phyloP scores from a whole-genome alignment of 192 early-diverging fungal species.

The Obelidium mucronatum region DNA sequence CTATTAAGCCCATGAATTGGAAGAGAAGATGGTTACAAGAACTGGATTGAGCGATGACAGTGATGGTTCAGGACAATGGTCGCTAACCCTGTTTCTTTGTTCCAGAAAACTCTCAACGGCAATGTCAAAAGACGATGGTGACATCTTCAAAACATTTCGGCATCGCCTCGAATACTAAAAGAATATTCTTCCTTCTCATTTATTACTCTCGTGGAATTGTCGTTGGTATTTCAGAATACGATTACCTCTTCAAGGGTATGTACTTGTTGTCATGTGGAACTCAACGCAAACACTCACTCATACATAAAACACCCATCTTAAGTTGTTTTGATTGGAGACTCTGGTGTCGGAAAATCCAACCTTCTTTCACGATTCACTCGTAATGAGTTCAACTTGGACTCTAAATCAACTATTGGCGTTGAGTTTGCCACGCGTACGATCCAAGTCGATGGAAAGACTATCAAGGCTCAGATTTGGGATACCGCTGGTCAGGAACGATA shows the following conservation, averaged over 20 bases:
- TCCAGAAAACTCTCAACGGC: background rate
- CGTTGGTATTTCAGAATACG: conserved; percentile 37
- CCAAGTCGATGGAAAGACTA: conserved; percentile 95
- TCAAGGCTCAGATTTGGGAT: conserved; percentile 99
- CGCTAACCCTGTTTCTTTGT: background rate
- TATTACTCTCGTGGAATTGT: background rate
- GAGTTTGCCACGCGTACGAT: conserved; percentile 97
- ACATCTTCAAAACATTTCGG: background rate
- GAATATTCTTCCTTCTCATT: background rate
- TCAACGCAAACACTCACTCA: background rate
- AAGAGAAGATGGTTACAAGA: no score
- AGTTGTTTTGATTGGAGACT: conserved; percentile 84
- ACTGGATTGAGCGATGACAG: no score
- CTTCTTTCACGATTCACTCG: conserved; percentile 96
- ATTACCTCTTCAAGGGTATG: conserved; percentile 54
- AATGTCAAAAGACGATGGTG: conserved; percentile 38
- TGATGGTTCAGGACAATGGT: background rate
- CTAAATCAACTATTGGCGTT: conserved; percentile 99
- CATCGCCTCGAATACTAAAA: background rate
- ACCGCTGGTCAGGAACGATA: conserved; percentile 85
- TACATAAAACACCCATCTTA: background rate
- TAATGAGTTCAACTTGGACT: conserved; percentile 98
- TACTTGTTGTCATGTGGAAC: background rate
- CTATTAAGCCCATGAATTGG: no score
- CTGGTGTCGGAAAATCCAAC: conserved; percentile 98